Evolutionary conservation across 2,329 filamentous ascomycete species (phyloP), one percentile per base, ranked within the genome.

Genomic region (Aspergillus oerlinghausenensis): DNA sequence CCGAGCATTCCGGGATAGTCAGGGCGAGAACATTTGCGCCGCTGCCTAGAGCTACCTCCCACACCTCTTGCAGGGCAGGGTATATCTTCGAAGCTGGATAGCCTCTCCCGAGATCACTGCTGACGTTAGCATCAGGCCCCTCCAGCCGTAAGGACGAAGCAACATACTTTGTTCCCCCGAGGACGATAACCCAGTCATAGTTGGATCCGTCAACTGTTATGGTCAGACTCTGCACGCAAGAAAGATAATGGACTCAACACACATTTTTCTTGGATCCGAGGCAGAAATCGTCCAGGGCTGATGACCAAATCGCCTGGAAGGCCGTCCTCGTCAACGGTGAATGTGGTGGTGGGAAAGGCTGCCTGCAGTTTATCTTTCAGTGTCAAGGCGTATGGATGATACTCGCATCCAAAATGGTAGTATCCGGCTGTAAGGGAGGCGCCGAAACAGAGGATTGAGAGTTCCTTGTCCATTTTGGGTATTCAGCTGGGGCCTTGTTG

Each of bases 371-470:
- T 76, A 52, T 78, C 66, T 58, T 74, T 64, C 14, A 88, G 73
- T 55, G 74, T 75, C 25, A 69, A 64, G 5, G 77, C 76, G 72
- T 88, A 88, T 0, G 86, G 84, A 57, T 83, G 77, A 48, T 73
- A 75, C 3, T 68, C 25, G 14, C 71, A 51, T 21, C 81, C 82
- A 49, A 62, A 72, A 56, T 60, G 52, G 29, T 76, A 74, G 67
- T 75, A 86, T 45, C 86, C 86, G 11, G 76, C 77, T 5, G 85
- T 88, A 49, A 88, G 79, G 42, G 83, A 86, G 77, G 87, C 79
- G 69, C 85, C 85, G 70, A 87, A 84, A 75, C 84, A 87, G 58
- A 87, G 79, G 65, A 87, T 80, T 1, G 60, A 59, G 10, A 60
- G 17, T 45, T 51, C 40, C 29, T 57, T 32, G 29, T 32, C 42